phyloP scores from a whole-genome alignment of 441 rosid species.

The Pelargonium cotyledonis region DNA sequence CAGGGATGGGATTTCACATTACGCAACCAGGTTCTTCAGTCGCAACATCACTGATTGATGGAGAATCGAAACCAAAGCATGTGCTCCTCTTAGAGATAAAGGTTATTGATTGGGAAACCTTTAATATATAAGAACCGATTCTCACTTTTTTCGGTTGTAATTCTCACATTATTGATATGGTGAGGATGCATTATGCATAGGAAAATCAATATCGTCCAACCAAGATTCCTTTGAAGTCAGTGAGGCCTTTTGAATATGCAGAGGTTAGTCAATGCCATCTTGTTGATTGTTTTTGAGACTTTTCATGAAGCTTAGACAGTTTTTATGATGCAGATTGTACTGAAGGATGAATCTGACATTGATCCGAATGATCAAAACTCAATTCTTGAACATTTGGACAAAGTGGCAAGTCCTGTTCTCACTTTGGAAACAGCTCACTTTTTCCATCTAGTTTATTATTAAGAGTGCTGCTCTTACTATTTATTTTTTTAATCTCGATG shows the following conservation, averaged over 20 bases:
- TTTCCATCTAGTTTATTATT: not conserved
- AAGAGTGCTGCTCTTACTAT: not conserved
- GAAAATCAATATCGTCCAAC: slow-evolving; percentile 98
- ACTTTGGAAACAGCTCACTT: not conserved
- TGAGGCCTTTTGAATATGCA: slow-evolving; percentile 87
- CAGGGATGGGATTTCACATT: slow-evolving; percentile 99
- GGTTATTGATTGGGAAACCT: slow-evolving; percentile 37
- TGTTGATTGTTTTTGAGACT: slow-evolving; percentile 16
- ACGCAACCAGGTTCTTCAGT: slow-evolving; percentile 97
- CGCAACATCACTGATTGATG: slow-evolving; percentile 95
- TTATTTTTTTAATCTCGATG: slow-evolving; percentile 2
- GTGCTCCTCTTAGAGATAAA: slow-evolving; percentile 93
- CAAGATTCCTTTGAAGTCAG: slow-evolving; percentile 90
- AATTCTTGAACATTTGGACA: slow-evolving; percentile 86
- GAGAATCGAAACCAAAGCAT: slow-evolving; percentile 97
- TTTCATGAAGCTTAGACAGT: slow-evolving; percentile 21
- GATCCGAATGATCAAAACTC: slow-evolving; percentile 95
- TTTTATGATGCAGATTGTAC: slow-evolving; percentile 53
- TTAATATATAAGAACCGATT: slow-evolving; percentile 10
- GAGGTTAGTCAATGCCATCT: slow-evolving; percentile 45
- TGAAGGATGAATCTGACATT: slow-evolving; percentile 80
- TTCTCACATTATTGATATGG: slow-evolving; percentile 9
- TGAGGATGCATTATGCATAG: slow-evolving; percentile 31
- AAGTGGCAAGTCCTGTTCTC: slow-evolving; percentile 50
- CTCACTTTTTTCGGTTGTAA: slow-evolving; percentile 14